These are phyloP conservation scores for Pholiota adiposa DNA, from an alignment of 1,284 basidiomycete genomes.

Conservation along the genomic window DNA sequence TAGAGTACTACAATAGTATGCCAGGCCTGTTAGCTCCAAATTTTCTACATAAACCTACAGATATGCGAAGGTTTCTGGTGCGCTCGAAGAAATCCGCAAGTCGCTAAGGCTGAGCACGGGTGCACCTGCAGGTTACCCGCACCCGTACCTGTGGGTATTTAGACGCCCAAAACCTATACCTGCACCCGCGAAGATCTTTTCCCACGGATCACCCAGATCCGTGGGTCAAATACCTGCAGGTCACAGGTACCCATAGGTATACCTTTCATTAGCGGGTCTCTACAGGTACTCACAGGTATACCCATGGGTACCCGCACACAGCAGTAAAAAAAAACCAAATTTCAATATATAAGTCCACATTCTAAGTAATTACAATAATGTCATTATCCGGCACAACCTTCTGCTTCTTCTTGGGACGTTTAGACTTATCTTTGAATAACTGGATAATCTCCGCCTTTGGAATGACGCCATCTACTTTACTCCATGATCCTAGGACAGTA, in stretches of 20 bases:
- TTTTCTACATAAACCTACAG: too few species aligned
- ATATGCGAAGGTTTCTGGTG: too few species aligned
- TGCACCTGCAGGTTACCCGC: constrained; percentile 4
- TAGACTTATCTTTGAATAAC: constrained; percentile 10
- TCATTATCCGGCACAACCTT: constrained; percentile 1
- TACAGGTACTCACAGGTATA: constrained; percentile 6
- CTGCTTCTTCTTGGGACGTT: constrained; percentile 8
- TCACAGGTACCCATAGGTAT: constrained; percentile 5
- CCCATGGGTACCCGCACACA: not conserved
- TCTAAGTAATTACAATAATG: not conserved
- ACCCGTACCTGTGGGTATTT: constrained; percentile 8
- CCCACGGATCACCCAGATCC: not conserved
- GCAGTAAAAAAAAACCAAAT: not conserved
- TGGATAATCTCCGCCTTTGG: constrained; percentile 6
- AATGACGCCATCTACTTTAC: not conserved
- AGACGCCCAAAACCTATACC: not conserved
- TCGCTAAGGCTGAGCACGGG: constrained; percentile 12
- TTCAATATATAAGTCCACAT: not conserved
- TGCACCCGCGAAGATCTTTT: not conserved
- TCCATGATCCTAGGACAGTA: constrained; percentile 17
- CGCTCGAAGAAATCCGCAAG: too few species aligned
- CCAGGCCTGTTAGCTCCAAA: too few species aligned
- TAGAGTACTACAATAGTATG: too few species aligned
- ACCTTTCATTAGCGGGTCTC: not conserved
- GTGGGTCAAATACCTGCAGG: constrained; percentile 4